phyloP scores from a whole-genome alignment of 1,139 yeast species.

The Candida pseudoviswanathii region DNA sequence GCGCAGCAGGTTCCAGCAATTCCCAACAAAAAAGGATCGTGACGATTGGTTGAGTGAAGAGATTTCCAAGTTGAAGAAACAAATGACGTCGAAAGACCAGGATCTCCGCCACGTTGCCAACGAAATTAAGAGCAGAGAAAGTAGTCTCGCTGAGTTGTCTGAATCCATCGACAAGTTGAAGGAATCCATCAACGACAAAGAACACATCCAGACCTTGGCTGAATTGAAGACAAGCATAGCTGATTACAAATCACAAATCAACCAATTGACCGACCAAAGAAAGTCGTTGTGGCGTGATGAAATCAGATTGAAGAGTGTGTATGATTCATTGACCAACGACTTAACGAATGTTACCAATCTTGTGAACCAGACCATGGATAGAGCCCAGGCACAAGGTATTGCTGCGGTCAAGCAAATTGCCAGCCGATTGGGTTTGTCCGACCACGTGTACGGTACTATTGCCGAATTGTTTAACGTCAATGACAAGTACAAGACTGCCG shows the following conservation, averaged over 20 bases:
- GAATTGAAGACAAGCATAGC: constrained; percentile 38
- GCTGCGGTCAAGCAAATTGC: constrained; percentile 65
- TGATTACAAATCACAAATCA: constrained; percentile 40
- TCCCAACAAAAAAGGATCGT: constrained; percentile 57
- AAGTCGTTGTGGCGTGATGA: constrained; percentile 82
- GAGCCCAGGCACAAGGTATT: constrained; percentile 69
- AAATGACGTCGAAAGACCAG: constrained; percentile 24
- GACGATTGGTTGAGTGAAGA: constrained; percentile 64
- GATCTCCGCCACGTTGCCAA: constrained; percentile 25
- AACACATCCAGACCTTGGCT: constrained; percentile 22
- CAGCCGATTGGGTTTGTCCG: constrained; percentile 51
- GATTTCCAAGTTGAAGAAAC: constrained; percentile 24
- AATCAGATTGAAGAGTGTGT: constrained; percentile 56
- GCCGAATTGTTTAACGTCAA: constrained; percentile 82
- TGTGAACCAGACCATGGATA: constrained; percentile 74
- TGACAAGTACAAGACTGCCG: constrained; percentile 82
- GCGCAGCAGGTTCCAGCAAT: constrained; percentile 70
- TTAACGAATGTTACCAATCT: constrained; percentile 58
- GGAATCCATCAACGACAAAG: constrained; percentile 26
- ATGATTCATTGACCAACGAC: constrained; percentile 58
- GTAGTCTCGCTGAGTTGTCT: constrained; percentile 23
- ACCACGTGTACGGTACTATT: constrained; percentile 77
- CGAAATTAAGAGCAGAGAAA: constrained; percentile 22
- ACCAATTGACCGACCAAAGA: constrained; percentile 62
- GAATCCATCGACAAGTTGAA: constrained; percentile 45